phyloP scores from a whole-genome alignment of 345 rosid species.

The Triadica sebifera region DNA sequence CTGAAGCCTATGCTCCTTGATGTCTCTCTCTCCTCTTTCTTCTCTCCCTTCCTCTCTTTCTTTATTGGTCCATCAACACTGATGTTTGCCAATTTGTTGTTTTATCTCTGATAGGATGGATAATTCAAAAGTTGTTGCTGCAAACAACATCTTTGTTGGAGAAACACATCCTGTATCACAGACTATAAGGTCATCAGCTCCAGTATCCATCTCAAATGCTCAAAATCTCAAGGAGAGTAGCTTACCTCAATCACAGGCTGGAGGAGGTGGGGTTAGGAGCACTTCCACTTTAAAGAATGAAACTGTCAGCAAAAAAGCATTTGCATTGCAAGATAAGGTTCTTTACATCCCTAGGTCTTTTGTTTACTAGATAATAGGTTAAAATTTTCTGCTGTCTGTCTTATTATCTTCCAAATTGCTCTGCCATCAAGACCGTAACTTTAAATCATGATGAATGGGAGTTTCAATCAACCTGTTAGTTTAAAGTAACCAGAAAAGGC shows the following conservation, averaged over 20 bases:
- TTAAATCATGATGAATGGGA: neutral
- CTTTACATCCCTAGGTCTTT: constrained; percentile 3
- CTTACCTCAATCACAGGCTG: constrained; percentile 38
- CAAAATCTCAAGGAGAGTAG: constrained; percentile 38
- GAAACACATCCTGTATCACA: constrained; percentile 31
- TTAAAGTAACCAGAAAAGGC: neutral
- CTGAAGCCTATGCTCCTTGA: neutral
- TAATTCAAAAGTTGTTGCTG: constrained; percentile 32
- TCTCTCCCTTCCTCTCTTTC: neutral
- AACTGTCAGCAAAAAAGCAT: constrained; percentile 69
- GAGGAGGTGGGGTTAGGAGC: constrained; percentile 41
- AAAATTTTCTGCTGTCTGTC: neutral
- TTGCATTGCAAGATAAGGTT: constrained; percentile 96
- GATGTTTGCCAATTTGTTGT: constrained; percentile 1
- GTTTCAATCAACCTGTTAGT: neutral
- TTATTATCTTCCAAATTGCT: constrained; percentile 2
- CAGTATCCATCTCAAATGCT: constrained; percentile 35
- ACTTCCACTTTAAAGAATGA: constrained; percentile 57
- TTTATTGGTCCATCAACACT: neutral
- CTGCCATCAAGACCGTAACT: neutral
- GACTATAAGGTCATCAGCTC: constrained; percentile 27
- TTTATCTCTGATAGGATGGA: constrained; percentile 42
- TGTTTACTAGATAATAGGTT: neutral
- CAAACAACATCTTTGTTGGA: constrained; percentile 35
- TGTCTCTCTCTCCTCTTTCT: no score